Conservation (phyloP, 2,329 filamentous ascomycete genomes). For the Botrytis hyacinthi region DNA sequence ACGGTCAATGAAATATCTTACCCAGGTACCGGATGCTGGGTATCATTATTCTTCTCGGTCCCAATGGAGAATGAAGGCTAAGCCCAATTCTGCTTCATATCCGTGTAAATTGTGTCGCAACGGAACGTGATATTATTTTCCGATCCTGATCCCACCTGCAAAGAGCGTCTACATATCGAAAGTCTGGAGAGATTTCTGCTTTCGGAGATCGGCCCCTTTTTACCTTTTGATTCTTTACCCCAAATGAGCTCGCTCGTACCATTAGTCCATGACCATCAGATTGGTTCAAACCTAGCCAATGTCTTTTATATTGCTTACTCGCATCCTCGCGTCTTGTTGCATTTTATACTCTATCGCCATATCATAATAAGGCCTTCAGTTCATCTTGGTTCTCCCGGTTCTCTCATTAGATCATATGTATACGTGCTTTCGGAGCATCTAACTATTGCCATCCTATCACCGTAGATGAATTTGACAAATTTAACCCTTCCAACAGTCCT, state of each 20-base stretch:
- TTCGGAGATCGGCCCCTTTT: constrained; percentile 3
- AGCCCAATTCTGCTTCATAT: not conserved
- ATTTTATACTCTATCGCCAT: not conserved
- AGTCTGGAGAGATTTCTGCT: constrained; percentile 2
- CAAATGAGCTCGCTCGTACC: not conserved
- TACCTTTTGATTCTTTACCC: not conserved
- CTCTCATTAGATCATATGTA: not conserved
- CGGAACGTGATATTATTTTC: constrained; percentile 10
- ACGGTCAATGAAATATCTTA: not conserved
- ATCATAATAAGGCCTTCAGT: not conserved
- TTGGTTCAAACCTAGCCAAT: not conserved
- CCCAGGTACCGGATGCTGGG: not conserved
- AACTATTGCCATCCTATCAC: not conserved
- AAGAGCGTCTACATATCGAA: constrained; percentile 13
- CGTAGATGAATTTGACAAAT: not conserved
- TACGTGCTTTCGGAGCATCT: not conserved
- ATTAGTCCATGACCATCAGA: not conserved
- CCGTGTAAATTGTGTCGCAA: not conserved
- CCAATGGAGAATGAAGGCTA: not conserved
- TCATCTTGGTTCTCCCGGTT: not conserved
- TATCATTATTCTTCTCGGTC: not conserved
- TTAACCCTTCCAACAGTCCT: not conserved
- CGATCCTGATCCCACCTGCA: not conserved
- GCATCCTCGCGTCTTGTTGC: not conserved
- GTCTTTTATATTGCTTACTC: not conserved